Evolutionary conservation across 1,139 yeast genomes (phyloP), one percentile per base, ranked within the genome.

Genomic region (Debaryomyces sp.): DNA sequence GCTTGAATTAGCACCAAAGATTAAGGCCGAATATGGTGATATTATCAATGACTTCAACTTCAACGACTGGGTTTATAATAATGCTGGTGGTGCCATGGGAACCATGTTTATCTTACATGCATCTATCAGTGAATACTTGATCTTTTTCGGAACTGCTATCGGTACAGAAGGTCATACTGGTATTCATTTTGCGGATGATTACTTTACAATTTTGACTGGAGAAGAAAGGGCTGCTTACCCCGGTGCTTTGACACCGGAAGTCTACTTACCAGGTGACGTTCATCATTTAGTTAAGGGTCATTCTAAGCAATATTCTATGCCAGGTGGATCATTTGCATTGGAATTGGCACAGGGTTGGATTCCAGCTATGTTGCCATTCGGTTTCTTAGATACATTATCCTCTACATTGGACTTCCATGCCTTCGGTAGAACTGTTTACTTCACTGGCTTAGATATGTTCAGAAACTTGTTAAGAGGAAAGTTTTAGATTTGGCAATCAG

Each of bases 31-130:
- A 48, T 94, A 92, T 64, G 78, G 80, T 1, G 81, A 82, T 22
- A 64, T 80, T 55, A 81, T 91, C 67, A 89, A 87, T 64, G 84
- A 82, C 52, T 75, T 87, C 58, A 81, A 84, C 62, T 77, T 78
- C 49, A 87, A 88, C 44, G 94, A 91, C 59, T 94, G 98, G 98
- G 85, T 94, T 46, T 92, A 85, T 81, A 94, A 92, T 79, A 91
- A 90, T 62, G 99, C 99, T 7, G 99, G 99, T 48, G 96, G 97
- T 57, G 98, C 99, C 48, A 94, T 94, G 99, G 99, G 99, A 24
- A 84, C 91, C 50, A 92, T 94, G 98, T 81, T 89, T 60, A 89
- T 95, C 53, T 75, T 94, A 57, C 99, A 95, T 67, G 97, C 98
- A 12, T 92, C 98, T n/a, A 77, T 95, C 60, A 77, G 95, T 7